phyloP scores from a whole-genome alignment of 139 green algal genomes.

The Tetradesmus lagerheimii region DNA sequence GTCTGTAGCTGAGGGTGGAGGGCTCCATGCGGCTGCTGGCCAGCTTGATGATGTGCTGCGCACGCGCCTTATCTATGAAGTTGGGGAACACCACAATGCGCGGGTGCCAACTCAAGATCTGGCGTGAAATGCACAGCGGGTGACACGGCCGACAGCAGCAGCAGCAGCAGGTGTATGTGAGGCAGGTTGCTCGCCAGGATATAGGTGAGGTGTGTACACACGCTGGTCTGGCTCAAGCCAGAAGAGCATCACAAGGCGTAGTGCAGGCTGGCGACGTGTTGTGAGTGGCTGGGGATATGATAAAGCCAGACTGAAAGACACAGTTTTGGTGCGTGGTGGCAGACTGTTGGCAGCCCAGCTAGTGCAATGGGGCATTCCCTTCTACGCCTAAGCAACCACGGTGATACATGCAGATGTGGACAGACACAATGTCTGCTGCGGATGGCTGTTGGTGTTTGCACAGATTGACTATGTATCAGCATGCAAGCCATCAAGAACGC shows the following conservation, averaged over 20 bases:
- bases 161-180: constrained; percentile 31
- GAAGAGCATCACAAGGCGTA: too few species aligned
- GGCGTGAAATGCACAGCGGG: neutral
- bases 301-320: too few species aligned
- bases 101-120: constrained; percentile 60
- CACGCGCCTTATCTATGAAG: constrained; percentile 63
- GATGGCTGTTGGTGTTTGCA: neutral
- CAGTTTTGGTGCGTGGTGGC: too few species aligned
- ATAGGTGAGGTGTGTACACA: too few species aligned
- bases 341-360: too few species aligned
- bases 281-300: too few species aligned
- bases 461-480: too few species aligned
- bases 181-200: neutral
- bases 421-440: neutral
- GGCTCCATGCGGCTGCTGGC: constrained; percentile 58
- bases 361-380: neutral
- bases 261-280: too few species aligned
- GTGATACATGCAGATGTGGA: neutral
- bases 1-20: constrained; percentile 57
- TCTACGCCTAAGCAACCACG: neutral
- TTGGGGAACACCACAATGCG: constrained; percentile 67
- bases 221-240: too few species aligned
- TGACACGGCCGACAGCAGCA: neutral
- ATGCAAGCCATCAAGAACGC: too few species aligned
- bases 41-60: constrained; percentile 58